A percentile compares a stretch with the other conserved stretches of the same genome.
These are phyloP conservation scores for Dictyostelium capitatum DNA, from an alignment of 78 protist genomes.

Conservation along the genomic window DNA sequence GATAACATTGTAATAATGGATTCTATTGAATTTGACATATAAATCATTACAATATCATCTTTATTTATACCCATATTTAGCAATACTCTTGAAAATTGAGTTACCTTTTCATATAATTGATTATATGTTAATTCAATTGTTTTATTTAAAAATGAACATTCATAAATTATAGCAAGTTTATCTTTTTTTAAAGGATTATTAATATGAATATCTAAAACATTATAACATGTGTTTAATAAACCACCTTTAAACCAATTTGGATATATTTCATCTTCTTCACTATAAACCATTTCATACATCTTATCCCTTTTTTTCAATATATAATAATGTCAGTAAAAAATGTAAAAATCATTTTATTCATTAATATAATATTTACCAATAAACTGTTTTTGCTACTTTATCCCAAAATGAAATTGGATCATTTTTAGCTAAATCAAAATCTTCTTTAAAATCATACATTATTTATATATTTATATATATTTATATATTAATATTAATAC, in stretches of 20 bases:
- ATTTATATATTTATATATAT: too few species aligned
- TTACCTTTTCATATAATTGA: slow-evolving; percentile 61
- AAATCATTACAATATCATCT: slow-evolving; percentile 93
- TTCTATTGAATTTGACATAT: slow-evolving; percentile 90
- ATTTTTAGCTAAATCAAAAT: too few species aligned
- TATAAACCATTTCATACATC: background rate
- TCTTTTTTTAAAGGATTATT: background rate
- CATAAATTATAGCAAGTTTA: slow-evolving; percentile 25
- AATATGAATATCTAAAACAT: slow-evolving; percentile 72
- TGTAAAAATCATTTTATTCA: background rate
- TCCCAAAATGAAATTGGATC: background rate
- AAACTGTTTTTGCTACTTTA: too few species aligned
- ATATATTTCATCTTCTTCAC: background rate
- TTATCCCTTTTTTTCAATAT: background rate
- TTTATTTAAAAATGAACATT: slow-evolving; percentile 66
- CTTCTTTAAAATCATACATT: too few species aligned
- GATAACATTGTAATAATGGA: slow-evolving; percentile 91
- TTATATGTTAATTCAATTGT: background rate
- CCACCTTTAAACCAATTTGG: slow-evolving; percentile 90
- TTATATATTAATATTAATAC: too few species aligned
- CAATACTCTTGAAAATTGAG: slow-evolving; percentile 82
- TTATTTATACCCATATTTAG: too few species aligned
- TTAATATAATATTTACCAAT: too few species aligned
- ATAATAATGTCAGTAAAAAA: background rate
- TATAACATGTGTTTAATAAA: slow-evolving; percentile 81